Evolutionary conservation across 805 yeast genomes (phyloP), one percentile per base, ranked within the genome.

Genomic region (Candida dajiaensis): DNA sequence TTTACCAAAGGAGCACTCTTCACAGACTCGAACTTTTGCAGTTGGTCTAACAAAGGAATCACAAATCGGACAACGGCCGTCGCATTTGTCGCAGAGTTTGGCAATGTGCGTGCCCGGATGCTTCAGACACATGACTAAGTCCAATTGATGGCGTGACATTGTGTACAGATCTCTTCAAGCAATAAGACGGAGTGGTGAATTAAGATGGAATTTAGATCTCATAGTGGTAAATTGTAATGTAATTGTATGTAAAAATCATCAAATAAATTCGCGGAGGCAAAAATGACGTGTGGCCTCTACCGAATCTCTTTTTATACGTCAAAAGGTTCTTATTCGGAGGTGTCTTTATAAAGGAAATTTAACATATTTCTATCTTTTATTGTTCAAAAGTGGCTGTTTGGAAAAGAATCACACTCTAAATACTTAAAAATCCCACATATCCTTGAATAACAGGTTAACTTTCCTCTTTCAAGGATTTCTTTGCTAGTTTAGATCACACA

Each of bases 61-160:
- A 64, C 98, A 90, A 3, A 81, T 72, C 3, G 97, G 97, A 58
- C 98, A 90, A 53, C 81, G 75, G 1, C 97, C 97, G 61, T 90
- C 97, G 63, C 98, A 90, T 62, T 77, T 85, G 28, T 78, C 81
- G 58, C 98, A 90, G 3, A 90, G 70, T 43, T 73, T 68, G 1
- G 96, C 98, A 4, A 77, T 62, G 16, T 69, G 66, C 0, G 80
- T 75, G 0, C 97, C 97, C 1, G 96, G 89, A 56, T 80, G 94
- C 61, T 84, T 86, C 75, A 85, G 69, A 61, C 98, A 90, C 69
- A 83, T 80, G 3, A 85, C 77, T 22, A 89, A 72, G 61, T 90
- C 97, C 43, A 82, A 80, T 65, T 89, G 96, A 64, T 89, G 96
- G 45, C 94, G 81, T 3, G 96, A 87, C 97, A 89, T 89, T 3